These are phyloP conservation scores for Oryza glaberrima DNA, from an alignment of 176 grass and related monocot species.

Conservation along the genomic window DNA sequence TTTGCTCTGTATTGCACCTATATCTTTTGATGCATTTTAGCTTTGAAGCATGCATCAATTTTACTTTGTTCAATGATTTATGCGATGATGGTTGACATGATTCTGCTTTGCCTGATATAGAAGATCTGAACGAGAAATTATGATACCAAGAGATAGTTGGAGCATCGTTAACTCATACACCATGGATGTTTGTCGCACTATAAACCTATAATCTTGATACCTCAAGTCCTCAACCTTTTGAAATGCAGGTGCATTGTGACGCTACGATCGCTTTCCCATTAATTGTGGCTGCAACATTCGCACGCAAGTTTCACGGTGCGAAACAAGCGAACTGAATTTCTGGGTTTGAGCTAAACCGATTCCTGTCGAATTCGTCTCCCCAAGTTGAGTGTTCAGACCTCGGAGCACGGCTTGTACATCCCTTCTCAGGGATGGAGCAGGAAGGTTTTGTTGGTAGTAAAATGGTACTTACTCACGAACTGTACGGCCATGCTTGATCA, in stretches of 20 bases:
- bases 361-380: neutral
- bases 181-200: constrained; percentile 8
- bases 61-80: neutral
- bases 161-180: neutral
- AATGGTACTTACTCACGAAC: neutral
- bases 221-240: neutral
- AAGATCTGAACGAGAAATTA: neutral
- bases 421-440: neutral
- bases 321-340: constrained; percentile 23
- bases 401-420: neutral
- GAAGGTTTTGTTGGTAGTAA: neutral
- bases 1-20: neutral
- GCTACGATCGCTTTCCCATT: constrained; percentile 85
- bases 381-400: neutral
- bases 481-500: neutral
- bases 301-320: constrained; percentile 44
- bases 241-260: constrained; percentile 87
- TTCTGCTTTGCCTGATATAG: neutral
- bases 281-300: constrained; percentile 82
- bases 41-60: neutral
- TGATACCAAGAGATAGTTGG: neutral
- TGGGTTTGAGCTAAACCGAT: neutral
- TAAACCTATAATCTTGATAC: neutral
- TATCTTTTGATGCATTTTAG: neutral
- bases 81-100: neutral